Percentiles rank a stretch among this genome's conserved stretches.
Evolutionary conservation across 192 early-diverging fungal species (phyloP).

Genomic region (Glomus cerebriforme): DNA sequence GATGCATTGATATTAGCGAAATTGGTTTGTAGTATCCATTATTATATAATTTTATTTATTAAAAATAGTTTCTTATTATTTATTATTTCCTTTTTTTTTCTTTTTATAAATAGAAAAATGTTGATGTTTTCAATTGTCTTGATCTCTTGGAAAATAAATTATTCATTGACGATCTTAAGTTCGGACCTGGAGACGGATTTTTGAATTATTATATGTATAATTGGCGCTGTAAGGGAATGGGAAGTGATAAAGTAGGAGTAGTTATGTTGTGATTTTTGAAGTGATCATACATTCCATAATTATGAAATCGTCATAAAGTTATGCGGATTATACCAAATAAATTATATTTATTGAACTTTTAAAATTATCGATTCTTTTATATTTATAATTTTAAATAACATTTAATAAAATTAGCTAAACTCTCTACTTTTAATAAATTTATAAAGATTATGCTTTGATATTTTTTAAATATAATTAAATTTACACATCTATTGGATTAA

Average conservation of each 20-base stretch:
- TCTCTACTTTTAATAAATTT: too few species aligned
- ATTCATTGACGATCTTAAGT: slow-evolving; percentile 83
- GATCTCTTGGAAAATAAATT: slow-evolving; percentile 87
- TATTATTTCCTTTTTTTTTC: too few species aligned
- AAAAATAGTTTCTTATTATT: background rate
- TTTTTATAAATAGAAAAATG: slow-evolving; percentile 49
- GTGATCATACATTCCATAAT: too few species aligned
- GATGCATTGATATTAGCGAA: slow-evolving; percentile 81
- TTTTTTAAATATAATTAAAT: too few species aligned
- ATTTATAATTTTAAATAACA: too few species aligned
- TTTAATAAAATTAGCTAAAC: too few species aligned
- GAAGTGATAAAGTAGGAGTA: slow-evolving; percentile 74
- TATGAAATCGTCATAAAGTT: too few species aligned
- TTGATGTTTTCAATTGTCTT: slow-evolving; percentile 97
- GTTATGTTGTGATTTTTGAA: slow-evolving; percentile 77
- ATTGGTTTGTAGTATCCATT: background rate
- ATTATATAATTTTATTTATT: background rate
- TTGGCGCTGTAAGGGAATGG: slow-evolving; percentile 77
- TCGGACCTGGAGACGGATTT: slow-evolving; percentile 91
- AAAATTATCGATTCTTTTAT: too few species aligned
- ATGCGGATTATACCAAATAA: too few species aligned
- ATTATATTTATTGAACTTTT: too few species aligned
- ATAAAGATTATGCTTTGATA: too few species aligned
- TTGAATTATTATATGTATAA: slow-evolving; percentile 98
- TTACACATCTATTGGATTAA: too few species aligned